A percentile compares a stretch with the other conserved stretches of the same genome.
phyloP scores from a whole-genome alignment of 345 rosid genomes.

The Odontarrhena argentea region DNA sequence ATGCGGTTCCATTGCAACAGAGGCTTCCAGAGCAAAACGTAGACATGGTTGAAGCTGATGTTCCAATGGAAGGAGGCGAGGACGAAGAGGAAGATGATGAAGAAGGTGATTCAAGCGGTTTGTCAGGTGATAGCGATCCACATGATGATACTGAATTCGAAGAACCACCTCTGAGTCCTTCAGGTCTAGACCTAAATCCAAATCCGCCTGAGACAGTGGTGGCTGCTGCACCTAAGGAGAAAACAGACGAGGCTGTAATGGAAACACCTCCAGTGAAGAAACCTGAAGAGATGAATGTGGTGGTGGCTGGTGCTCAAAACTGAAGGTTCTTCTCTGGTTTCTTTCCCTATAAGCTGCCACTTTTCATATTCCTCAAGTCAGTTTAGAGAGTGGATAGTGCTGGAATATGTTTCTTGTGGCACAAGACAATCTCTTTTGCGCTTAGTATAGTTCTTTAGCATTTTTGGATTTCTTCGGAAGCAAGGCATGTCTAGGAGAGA shows the following conservation, averaged over 20 bases:
- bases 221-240: conserved; percentile 29
- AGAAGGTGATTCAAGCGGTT: conserved; percentile 52
- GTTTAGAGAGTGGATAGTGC: conserved; percentile 1
- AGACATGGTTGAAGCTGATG: conserved; percentile 52
- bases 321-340: conserved; percentile 29
- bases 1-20: conserved; percentile 76
- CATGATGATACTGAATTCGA: conserved; percentile 31
- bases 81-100: conserved; percentile 60
- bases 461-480: conserved; percentile 21
- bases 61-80: conserved; percentile 42
- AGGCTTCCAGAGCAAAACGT: conserved; percentile 56
- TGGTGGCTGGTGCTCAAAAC: conserved; percentile 32
- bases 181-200: conserved; percentile 21
- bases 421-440: conserved; percentile 16
- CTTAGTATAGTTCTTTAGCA: background rate
- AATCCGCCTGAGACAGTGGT: conserved; percentile 12
- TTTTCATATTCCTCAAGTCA: conserved; percentile 5
- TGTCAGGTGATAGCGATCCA: conserved; percentile 54
- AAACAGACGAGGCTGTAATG: conserved; percentile 38
- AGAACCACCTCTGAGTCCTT: conserved; percentile 12
- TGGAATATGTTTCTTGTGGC: conserved; percentile 24
- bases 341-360: background rate
- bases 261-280: conserved; percentile 41
- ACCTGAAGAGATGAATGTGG: conserved; percentile 18
- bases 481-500: conserved; percentile 16